Percentiles rank a stretch among this genome's conserved stretches.
These are phyloP conservation scores for Penicillium parvum DNA, from an alignment of 495 filamentous ascomycete genomes.

Conservation along the genomic window DNA sequence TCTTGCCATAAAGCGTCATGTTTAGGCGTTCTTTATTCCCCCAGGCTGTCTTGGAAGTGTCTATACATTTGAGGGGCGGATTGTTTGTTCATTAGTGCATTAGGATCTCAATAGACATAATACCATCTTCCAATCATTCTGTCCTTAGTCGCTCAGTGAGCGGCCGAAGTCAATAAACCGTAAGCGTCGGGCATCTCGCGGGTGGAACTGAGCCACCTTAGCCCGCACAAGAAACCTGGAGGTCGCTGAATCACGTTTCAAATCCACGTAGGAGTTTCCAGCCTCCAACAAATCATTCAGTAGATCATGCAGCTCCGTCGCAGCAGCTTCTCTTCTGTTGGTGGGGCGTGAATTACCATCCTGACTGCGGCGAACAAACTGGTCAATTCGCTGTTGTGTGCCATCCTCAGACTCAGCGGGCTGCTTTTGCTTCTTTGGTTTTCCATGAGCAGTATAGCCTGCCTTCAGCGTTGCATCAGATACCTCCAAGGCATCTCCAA, in stretches of 20 bases:
- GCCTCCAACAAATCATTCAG: constrained; percentile 61
- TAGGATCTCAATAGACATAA: constrained; percentile 19
- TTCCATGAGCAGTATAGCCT: constrained; percentile 70
- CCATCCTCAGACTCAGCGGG: constrained; percentile 38
- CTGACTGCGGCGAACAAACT: constrained; percentile 60
- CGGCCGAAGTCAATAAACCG: constrained; percentile 82
- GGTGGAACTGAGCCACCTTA: constrained; percentile 83
- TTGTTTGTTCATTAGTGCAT: constrained; percentile 7
- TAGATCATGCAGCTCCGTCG: constrained; percentile 61
- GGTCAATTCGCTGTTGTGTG: constrained; percentile 67
- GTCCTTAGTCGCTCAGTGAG: constrained; percentile 59
- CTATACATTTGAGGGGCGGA: not conserved
- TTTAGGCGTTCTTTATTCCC: constrained; percentile 19
- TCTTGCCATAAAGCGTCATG: constrained; percentile 13
- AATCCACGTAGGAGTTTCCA: constrained; percentile 59
- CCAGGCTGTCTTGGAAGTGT: not conserved
- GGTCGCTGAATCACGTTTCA: constrained; percentile 73
- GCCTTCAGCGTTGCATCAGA: constrained; percentile 56
- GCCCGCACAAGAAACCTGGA: constrained; percentile 78
- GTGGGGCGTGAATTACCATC: constrained; percentile 21
- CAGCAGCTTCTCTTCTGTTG: constrained; percentile 63
- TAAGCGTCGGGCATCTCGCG: constrained; percentile 70
- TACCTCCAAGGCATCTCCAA: constrained; percentile 67
- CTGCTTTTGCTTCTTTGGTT: constrained; percentile 56
- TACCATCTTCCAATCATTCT: constrained; percentile 8